Evolutionary conservation across 768 basidiomycete genomes (phyloP), one percentile per base, ranked within the genome.

Genomic region (Austroboletus festivus): DNA sequence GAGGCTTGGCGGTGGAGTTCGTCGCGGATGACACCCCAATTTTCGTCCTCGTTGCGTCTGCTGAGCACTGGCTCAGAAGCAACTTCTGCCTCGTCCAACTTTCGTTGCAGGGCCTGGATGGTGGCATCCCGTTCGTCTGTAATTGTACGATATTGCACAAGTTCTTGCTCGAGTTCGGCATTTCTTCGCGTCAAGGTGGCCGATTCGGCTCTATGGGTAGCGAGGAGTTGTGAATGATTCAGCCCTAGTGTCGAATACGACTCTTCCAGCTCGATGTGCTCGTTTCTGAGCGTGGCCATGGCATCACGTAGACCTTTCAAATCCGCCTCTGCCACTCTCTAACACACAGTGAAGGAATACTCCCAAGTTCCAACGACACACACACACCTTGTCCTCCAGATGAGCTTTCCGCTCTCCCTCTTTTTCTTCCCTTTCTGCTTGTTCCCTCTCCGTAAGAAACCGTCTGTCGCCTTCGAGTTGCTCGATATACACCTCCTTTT

Each of bases 381-480:
- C 19, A 68, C 74, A 35, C 42, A 87, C 89, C 76, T 82, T 86
- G 52, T 84, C 82, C 49, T 78, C 74, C 4, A 75, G 73, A 44
- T 70, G 68, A 31, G 74, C 75, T 4, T 59, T 63, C 15, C 77
- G 71, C 46, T 86, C 80, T 10, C 63, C 63, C 48, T 87, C 82
- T 64, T 80, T 85, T 64, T 83, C 85, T 49, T 82, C 80, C 20
- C 79, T 70, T 51, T 89, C 86, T 31, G 82, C 79, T 42, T 76
- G 71, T 62, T 89, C 88, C 4, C 83, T 66, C 52, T 89, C 85
- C 0, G 82, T 71, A 42, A 89, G 73, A 71, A 75, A 88, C 16
- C 85, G 70, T 31, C 87, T 70, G 59, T 91, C 89, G 16, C 77
- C 70, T 57, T 89, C 85, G 10, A 92, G 72, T 38, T 80, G 69